Base-by-base conservation (phyloP, 805 yeast species). In the Candida morakotiae region DNA sequence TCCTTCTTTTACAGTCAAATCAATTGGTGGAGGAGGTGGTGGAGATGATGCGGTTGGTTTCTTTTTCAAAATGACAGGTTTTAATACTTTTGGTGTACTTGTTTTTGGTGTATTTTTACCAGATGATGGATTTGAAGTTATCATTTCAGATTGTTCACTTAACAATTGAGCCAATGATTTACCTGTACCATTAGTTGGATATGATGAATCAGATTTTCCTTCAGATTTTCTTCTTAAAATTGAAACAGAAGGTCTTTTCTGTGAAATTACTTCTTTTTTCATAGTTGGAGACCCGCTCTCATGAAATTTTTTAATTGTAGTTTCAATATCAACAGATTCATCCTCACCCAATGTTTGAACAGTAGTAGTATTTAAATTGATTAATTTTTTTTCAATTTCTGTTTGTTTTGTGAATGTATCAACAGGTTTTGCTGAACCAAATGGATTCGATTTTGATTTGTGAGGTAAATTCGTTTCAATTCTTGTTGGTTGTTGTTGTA, bases 371-470 rank as follows among this genome's bases (percentile, higher is more conserved):
- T 62, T 60, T 8, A 60, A 48, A 21, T 52, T 48, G 3, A 56
- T 49, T 30, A 61, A 41, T 42, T 59, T 52, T 34, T 55, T 53
- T 10, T 83, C 89, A 16, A 83, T 61, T 49, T 83, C 91, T 31
- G 69, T 61, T 46, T 76, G 78, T 46, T 75, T 79, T 18, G 84
- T 68, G 16, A 79, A 64, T 2, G 83, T 77, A 56, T 87, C 95
- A 5, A 87, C 91, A 1, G 95, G 95, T 59, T 78, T 84, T 1
- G 95, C 96, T 4, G 74, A 64, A 0, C 95, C 95, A 64, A 87
- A 87, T 4, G 95, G 93, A 53, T 79, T 84, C 0, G 73, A 44
- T 48, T 75, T 80, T 3, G 66, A 59, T 53, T 49, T 62, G n/a
- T n/a, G n/a, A n/a, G n/a, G n/a, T n/a, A n/a, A n/a, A n/a, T n/a